phyloP scores from a whole-genome alignment of 1,139 yeast genomes.

The Candida tunisiensis region DNA sequence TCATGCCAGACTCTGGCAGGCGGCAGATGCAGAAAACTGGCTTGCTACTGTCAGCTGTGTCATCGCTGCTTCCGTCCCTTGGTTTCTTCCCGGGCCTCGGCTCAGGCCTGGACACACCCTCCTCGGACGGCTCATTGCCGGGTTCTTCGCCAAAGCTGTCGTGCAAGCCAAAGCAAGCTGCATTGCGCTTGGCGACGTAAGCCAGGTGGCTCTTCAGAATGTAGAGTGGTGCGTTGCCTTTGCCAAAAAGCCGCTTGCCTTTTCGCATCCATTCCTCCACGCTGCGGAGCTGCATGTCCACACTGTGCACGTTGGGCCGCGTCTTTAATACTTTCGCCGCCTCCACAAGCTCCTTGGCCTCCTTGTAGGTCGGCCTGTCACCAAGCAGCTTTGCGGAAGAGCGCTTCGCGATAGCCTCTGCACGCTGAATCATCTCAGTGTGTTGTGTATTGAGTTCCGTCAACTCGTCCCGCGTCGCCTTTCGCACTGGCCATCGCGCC shows the following conservation, averaged over 20 bases:
- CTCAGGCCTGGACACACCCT: conserved; percentile 8
- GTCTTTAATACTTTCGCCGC: conserved; percentile 8
- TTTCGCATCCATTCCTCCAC: conserved; percentile 28
- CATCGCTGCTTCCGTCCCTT: too few relatives aligned
- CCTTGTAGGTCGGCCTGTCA: conserved; percentile 15
- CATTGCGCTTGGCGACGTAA: conserved; percentile 19
- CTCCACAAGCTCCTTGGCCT: conserved; percentile 13
- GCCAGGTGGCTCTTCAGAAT: conserved; percentile 18
- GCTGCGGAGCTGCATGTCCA: conserved; percentile 7
- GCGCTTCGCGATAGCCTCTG: too few relatives aligned
- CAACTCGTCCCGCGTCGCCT: too few relatives aligned
- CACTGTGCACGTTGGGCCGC: conserved; percentile 5
- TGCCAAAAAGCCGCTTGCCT: conserved; percentile 24
- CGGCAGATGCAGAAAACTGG: conserved; percentile 52
- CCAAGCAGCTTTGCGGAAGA: conserved; percentile 11
- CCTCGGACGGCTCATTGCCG: conserved; percentile 5
- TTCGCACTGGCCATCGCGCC: too few relatives aligned
- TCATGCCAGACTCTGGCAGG: conserved; percentile 43
- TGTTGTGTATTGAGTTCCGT: too few relatives aligned
- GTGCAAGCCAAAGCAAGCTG: conserved; percentile 23
- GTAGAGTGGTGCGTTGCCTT: conserved; percentile 17
- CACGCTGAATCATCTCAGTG: too few relatives aligned
- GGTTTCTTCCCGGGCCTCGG: conserved; percentile 6
- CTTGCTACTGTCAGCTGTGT: too few relatives aligned
- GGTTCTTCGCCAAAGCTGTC: conserved; percentile 21